A percentile compares a stretch with the other conserved stretches of the same genome.
Evolutionary conservation across 108 stramenopile genomes (phyloP).

Genomic region (Asterionellopsis glacialis): DNA sequence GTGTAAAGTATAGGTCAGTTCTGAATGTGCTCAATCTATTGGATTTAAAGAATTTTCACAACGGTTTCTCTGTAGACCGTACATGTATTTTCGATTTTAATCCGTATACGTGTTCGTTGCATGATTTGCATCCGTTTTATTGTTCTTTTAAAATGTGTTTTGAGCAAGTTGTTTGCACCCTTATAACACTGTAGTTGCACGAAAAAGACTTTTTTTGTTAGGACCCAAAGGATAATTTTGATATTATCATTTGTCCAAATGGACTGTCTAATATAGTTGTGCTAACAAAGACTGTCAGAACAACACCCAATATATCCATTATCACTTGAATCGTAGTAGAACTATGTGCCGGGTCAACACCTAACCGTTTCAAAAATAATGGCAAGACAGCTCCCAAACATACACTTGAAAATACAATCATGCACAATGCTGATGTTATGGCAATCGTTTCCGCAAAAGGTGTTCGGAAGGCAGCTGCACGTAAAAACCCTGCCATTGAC

Average conservation of each 20-base stretch:
- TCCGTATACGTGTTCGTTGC: too few relatives aligned
- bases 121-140: too few relatives aligned
- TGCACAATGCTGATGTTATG: slow-evolving; percentile 58
- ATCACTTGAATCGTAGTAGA: slow-evolving; percentile 84
- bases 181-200: too few relatives aligned
- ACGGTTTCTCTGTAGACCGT: too few relatives aligned
- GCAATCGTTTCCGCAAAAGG: slow-evolving; percentile 72
- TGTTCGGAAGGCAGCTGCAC: slow-evolving; percentile 62
- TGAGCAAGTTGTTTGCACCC: too few relatives aligned
- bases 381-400: slow-evolving; percentile 78
- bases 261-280: slow-evolving; percentile 59
- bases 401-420: slow-evolving; percentile 80
- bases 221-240: background rate
- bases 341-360: slow-evolving; percentile 88
- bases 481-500: slow-evolving; percentile 61
- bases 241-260: slow-evolving; percentile 19
- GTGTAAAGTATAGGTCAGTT: too few relatives aligned
- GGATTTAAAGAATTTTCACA: too few relatives aligned
- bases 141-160: too few relatives aligned
- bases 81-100: too few relatives aligned
- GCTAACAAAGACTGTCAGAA: slow-evolving; percentile 67
- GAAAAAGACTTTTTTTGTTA: background rate
- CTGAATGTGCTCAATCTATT: too few relatives aligned
- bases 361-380: slow-evolving; percentile 56
- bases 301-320: slow-evolving; percentile 68